These are phyloP conservation scores for Alloteropsis angusta DNA, from an alignment of 202 grass and related monocot genomes.

Conservation along the genomic window DNA sequence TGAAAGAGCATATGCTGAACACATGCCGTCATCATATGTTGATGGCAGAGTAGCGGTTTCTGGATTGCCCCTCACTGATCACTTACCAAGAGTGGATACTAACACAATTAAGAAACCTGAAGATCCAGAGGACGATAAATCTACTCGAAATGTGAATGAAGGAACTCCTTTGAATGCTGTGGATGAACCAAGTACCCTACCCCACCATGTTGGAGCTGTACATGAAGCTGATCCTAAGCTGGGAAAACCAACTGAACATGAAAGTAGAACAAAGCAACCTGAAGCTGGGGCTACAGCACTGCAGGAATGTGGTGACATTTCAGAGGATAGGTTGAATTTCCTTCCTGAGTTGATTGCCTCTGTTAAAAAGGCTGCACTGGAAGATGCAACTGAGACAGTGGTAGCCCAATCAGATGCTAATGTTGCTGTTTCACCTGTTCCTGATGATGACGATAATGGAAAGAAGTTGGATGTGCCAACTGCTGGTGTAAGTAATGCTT, in stretches of 20 bases:
- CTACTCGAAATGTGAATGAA: slow-evolving; percentile 23
- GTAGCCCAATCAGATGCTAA: slow-evolving; percentile 30
- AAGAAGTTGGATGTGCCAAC: slow-evolving; percentile 32
- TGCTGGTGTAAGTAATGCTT: slow-evolving; percentile 26
- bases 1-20: slow-evolving; percentile 29
- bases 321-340: slow-evolving; percentile 41
- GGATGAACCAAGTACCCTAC: slow-evolving; percentile 25
- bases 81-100: slow-evolving; percentile 20
- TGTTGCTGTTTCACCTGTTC: slow-evolving; percentile 19
- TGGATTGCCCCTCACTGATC: slow-evolving; percentile 27
- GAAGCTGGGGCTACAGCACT: slow-evolving; percentile 15
- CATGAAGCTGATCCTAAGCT: slow-evolving; percentile 33
- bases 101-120: slow-evolving; percentile 21
- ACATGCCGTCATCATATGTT: slow-evolving; percentile 5
- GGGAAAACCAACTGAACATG: slow-evolving; percentile 17
- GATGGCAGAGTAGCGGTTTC: slow-evolving; percentile 30
- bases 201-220: slow-evolving; percentile 2
- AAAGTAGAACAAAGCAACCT: slow-evolving; percentile 14
- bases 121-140: slow-evolving; percentile 24
- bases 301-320: slow-evolving; percentile 40
- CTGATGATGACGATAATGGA: slow-evolving; percentile 28
- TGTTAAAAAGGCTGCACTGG: slow-evolving; percentile 55
- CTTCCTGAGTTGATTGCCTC: slow-evolving; percentile 65
- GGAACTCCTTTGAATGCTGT: slow-evolving; percentile 12
- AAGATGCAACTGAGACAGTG: slow-evolving; percentile 40